Percentiles rank a stretch among this genome's conserved stretches.
These are phyloP conservation scores for Aspergillus oerlinghausenensis DNA, from an alignment of 2,329 filamentous ascomycete species.

Conservation along the genomic window DNA sequence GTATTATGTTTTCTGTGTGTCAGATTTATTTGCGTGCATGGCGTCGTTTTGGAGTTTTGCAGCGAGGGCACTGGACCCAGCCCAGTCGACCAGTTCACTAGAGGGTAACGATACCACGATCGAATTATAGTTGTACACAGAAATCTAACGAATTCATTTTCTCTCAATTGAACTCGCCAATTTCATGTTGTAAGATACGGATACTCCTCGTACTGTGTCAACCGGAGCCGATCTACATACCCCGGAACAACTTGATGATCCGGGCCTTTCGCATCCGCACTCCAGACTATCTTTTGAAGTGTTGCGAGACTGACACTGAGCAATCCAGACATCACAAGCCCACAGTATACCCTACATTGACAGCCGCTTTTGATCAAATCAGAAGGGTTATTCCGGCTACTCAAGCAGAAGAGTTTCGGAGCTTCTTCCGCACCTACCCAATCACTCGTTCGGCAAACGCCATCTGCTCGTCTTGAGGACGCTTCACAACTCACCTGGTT, in stretches of 20 bases:
- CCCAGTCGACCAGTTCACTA: conserved; percentile 5
- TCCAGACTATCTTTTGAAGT: conserved; percentile 4
- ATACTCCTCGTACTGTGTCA: neutral
- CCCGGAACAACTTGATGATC: conserved; percentile 16
- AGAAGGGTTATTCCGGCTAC: neutral
- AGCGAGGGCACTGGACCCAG: conserved; percentile 3
- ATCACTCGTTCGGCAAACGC: neutral
- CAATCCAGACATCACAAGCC: neutral
- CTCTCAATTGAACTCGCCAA: neutral
- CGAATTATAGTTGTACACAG: neutral
- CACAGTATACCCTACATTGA: neutral
- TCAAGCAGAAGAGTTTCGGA: neutral
- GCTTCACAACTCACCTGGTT: neutral
- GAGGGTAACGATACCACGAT: conserved; percentile 13
- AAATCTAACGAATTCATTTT: neutral
- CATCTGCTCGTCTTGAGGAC: neutral
- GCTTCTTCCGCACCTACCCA: neutral
- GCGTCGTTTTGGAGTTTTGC: conserved; percentile 12
- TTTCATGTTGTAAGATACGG: neutral
- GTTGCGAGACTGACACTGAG: neutral
- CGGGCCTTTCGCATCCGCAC: conserved; percentile 5
- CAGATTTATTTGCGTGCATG: conserved; percentile 11
- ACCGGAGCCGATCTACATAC: neutral
- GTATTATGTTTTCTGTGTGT: neutral
- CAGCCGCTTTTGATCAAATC: neutral